These are phyloP conservation scores for Hypoxylon trugodes DNA, from an alignment of 495 filamentous ascomycete genomes.

Conservation along the genomic window DNA sequence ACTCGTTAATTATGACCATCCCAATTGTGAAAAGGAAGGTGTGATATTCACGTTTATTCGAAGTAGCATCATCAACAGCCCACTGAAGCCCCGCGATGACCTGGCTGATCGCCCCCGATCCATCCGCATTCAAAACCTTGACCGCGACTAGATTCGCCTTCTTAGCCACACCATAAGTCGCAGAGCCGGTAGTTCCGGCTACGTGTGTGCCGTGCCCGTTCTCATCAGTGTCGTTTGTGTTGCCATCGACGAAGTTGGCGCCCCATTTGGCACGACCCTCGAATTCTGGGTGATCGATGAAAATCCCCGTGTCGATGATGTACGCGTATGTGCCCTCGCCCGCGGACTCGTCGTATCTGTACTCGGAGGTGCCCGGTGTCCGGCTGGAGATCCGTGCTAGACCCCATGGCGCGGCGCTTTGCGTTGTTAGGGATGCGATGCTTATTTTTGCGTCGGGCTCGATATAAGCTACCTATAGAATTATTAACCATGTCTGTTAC, in stretches of 20 bases:
- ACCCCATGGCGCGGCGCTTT: conserved; percentile 54
- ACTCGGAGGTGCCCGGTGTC: conserved; percentile 42
- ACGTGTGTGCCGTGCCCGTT: conserved; percentile 52
- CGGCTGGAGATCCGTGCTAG: conserved; percentile 53
- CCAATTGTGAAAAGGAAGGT: neutral
- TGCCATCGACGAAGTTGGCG: conserved; percentile 51
- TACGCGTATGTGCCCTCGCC: conserved; percentile 55
- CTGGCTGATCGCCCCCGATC: conserved; percentile 49
- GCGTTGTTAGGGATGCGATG: conserved; percentile 23
- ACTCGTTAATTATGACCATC: neutral
- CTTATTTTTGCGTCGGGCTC: conserved; percentile 36
- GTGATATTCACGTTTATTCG: conserved; percentile 33
- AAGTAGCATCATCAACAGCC: conserved; percentile 49
- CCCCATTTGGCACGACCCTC: conserved; percentile 60
- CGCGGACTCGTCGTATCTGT: conserved; percentile 54
- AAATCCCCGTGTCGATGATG: conserved; percentile 61
- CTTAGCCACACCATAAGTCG: conserved; percentile 50
- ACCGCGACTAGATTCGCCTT: conserved; percentile 45
- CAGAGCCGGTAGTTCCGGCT: conserved; percentile 45
- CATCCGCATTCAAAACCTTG: conserved; percentile 50
- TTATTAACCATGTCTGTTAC: neutral
- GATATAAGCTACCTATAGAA: conserved; percentile 36
- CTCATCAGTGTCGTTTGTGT: conserved; percentile 45
- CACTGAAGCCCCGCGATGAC: conserved; percentile 62
- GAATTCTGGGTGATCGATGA: conserved; percentile 57